Percentiles rank a stretch among this genome's conserved stretches.
Evolutionary conservation across 306 rosid genomes (phyloP).

Genomic region (Sicyos baderoa): DNA sequence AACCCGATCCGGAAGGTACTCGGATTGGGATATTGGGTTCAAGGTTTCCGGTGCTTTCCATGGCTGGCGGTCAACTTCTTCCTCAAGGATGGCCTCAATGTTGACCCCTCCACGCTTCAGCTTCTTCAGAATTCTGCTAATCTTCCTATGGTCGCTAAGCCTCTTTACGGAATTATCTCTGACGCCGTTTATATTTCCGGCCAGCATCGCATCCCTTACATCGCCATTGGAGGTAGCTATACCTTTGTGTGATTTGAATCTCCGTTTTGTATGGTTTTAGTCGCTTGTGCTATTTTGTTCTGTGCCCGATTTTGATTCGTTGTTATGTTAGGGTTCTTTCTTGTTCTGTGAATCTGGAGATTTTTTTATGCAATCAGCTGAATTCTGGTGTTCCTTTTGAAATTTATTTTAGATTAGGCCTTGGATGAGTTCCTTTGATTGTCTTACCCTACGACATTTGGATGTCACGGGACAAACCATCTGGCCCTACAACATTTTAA

Average conservation of each 20-base stretch:
- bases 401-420: background rate
- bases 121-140: slow-evolving; percentile 75
- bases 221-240: slow-evolving; percentile 64
- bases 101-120: slow-evolving; percentile 75
- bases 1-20: slow-evolving; percentile 40
- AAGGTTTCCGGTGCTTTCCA: slow-evolving; percentile 82
- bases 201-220: slow-evolving; percentile 84
- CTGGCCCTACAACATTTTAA: no score
- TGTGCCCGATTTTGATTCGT: background rate
- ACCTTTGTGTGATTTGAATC: background rate
- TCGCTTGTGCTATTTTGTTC: background rate
- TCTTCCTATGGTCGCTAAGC: slow-evolving; percentile 91
- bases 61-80: slow-evolving; percentile 80
- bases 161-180: slow-evolving; percentile 67
- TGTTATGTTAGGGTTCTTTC: background rate
- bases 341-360: background rate
- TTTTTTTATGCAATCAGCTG: background rate
- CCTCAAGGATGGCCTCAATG: slow-evolving; percentile 70
- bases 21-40: slow-evolving; percentile 80
- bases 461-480: no score
- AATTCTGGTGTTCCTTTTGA: background rate
- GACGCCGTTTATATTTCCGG: slow-evolving; percentile 60
- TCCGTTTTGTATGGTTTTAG: background rate
- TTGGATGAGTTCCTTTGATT: background rate
- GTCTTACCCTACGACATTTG: no score